phyloP scores from a whole-genome alignment of 176 grass and related monocot species.

The Avena insularis region DNA sequence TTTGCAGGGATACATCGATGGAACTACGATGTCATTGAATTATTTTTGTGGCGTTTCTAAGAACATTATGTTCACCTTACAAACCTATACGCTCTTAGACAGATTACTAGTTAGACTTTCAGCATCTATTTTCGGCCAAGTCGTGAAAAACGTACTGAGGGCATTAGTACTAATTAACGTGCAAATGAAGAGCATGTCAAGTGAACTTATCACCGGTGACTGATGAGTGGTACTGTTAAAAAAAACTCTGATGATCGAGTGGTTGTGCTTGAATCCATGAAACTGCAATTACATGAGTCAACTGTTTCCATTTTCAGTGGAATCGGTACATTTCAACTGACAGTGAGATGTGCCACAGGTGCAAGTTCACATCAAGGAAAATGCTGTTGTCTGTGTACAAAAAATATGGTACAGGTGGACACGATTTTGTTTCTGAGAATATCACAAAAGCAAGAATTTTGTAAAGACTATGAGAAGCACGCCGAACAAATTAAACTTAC shows the following conservation, averaged over 20 bases:
- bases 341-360: background rate
- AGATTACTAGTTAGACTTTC: background rate
- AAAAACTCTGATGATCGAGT: too few relatives aligned
- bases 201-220: background rate
- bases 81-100: background rate
- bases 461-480: too few relatives aligned
- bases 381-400: background rate
- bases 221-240: background rate
- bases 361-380: background rate
- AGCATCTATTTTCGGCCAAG: too few relatives aligned
- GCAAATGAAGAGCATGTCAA: background rate
- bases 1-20: background rate
- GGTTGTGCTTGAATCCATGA: background rate
- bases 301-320: background rate
- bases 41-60: background rate
- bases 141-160: background rate
- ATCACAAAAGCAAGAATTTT: too few relatives aligned
- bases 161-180: background rate
- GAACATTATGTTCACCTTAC: background rate
- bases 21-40: background rate
- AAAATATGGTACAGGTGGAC: background rate
- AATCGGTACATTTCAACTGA: background rate
- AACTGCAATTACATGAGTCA: background rate
- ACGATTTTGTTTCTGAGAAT: background rate
- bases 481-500: conserved; percentile 43